A percentile compares a stretch with the other conserved stretches of the same genome.
Conservation (phyloP, 2,329 filamentous ascomycete species). For the Fusarium sp. region DNA sequence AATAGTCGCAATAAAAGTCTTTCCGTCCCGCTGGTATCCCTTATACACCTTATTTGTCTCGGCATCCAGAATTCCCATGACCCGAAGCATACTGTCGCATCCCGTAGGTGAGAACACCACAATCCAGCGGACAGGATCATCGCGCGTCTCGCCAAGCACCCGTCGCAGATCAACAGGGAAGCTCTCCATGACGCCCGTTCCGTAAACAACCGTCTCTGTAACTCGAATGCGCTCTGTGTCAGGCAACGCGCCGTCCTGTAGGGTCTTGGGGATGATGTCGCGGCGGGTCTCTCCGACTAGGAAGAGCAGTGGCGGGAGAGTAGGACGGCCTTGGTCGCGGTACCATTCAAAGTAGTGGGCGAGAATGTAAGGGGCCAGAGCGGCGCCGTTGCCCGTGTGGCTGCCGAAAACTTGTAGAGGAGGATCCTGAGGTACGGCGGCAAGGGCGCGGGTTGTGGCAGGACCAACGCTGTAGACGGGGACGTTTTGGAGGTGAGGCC, state of each 20-base stretch:
- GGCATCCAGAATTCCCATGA: constrained; percentile 63
- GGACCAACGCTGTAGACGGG: constrained; percentile 83
- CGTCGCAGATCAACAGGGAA: constrained; percentile 76
- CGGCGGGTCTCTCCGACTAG: constrained; percentile 89
- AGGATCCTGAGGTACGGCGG: constrained; percentile 61
- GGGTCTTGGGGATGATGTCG: constrained; percentile 86
- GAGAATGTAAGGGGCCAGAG: constrained; percentile 81
- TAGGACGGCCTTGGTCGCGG: constrained; percentile 48
- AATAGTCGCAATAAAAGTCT: constrained; percentile 83
- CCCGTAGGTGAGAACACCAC: constrained; percentile 79
- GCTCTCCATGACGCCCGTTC: constrained; percentile 82
- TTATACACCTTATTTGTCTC: constrained; percentile 54
- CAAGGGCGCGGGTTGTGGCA: constrained; percentile 80
- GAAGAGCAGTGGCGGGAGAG: constrained; percentile 78
- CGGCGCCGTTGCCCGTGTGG: constrained; percentile 86
- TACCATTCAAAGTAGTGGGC: constrained; percentile 75
- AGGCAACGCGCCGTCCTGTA: constrained; percentile 69
- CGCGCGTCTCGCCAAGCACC: constrained; percentile 59
- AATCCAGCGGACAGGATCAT: constrained; percentile 69
- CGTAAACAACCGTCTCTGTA: constrained; percentile 85
- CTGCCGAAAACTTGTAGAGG: constrained; percentile 76
- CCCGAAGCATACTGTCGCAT: constrained; percentile 68
- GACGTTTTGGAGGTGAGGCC: constrained; percentile 67
- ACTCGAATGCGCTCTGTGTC: constrained; percentile 69
- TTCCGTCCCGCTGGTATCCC: constrained; percentile 48